A percentile compares a stretch with the other conserved stretches of the same genome.
These are phyloP conservation scores for Petunia secreta DNA, from an alignment of 257 asterid genomes.

Conservation along the genomic window DNA sequence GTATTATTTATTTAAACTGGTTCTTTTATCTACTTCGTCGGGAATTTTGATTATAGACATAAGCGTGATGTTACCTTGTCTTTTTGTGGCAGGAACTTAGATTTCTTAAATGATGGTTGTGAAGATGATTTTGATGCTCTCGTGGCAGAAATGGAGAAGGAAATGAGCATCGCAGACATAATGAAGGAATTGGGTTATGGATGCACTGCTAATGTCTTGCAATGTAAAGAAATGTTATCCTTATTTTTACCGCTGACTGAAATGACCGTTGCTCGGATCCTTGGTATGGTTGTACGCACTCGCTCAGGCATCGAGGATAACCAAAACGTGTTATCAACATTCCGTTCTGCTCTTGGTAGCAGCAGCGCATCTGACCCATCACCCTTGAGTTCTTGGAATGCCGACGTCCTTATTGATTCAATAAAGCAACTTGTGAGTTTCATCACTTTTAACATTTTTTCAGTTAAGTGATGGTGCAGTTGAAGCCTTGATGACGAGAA, in stretches of 20 bases:
- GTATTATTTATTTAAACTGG: constrained; percentile 39
- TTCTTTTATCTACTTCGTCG: background rate
- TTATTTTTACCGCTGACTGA: constrained; percentile 79
- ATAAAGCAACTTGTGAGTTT: constrained; percentile 85
- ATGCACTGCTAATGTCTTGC: constrained; percentile 71
- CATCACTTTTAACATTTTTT: background rate
- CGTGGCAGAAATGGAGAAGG: constrained; percentile 95
- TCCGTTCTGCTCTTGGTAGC: constrained; percentile 71
- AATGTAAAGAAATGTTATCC: constrained; percentile 85
- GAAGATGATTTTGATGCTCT: constrained; percentile 89
- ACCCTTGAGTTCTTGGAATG: constrained; percentile 67
- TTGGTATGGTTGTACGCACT: constrained; percentile 77
- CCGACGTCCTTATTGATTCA: constrained; percentile 80
- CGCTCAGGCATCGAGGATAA: constrained; percentile 71
- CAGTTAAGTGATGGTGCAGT: constrained; percentile 12
- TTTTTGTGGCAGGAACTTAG: constrained; percentile 58
- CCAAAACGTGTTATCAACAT: constrained; percentile 68
- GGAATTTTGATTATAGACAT: background rate
- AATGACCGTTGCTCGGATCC: constrained; percentile 72
- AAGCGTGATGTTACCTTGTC: constrained; percentile 27
- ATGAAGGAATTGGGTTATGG: constrained; percentile 95
- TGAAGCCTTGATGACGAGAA: constrained; percentile 20
- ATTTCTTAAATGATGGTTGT: constrained; percentile 52
- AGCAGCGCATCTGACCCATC: constrained; percentile 53
- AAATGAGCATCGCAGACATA: constrained; percentile 86